Evolutionary conservation across 208 protist species (phyloP), one percentile per base, ranked within the genome.

Genomic region (Tritrichomonas musculus): DNA sequence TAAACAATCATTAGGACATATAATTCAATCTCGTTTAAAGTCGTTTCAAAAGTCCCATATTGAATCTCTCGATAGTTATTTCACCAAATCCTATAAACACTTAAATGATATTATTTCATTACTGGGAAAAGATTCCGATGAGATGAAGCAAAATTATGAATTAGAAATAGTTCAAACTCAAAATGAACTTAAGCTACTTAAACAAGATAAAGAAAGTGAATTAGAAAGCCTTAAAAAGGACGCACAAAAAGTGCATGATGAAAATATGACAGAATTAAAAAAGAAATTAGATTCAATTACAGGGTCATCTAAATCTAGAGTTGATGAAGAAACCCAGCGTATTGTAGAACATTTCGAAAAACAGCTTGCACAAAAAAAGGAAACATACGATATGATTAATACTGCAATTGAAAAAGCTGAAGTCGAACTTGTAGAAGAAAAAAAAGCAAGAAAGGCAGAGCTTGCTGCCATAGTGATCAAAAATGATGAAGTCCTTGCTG

Each of bases 261-360:
- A 39, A 57, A 88, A 13, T 39, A 49, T 88, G 44, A 8, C 13
- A 39, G 20, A n/a, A 39, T 27, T 88, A 39, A 25, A 88, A 53
- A 49, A 88, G 47, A 1, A 49, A 57, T 57, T 57, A 33, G 47
- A 53, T 36, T 13, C 41, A n/a, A 49, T 47, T 14, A 88, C 33
- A 44, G 33, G 8, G 27, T 88, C 77, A 20, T 53, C 47, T 27
- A 88, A 88, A n/a, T 25, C 33, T 47, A 53, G 30, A 57, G 44
- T 88, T 13, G 25, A 88, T 41, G 17, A 25, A 33, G 77, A 88
- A 57, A 88, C 77, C 0, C 41, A 88, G 17, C 25, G 77, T 17
- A 53, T 88, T 60, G 44, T 33, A 33, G 47, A 88, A 30, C 47
- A 88, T 57, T 88, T 88, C 30, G 77, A 88, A 88, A 53, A 57